Conservation (phyloP, 495 filamentous ascomycete species). For the Monascus purpureus region DNA sequence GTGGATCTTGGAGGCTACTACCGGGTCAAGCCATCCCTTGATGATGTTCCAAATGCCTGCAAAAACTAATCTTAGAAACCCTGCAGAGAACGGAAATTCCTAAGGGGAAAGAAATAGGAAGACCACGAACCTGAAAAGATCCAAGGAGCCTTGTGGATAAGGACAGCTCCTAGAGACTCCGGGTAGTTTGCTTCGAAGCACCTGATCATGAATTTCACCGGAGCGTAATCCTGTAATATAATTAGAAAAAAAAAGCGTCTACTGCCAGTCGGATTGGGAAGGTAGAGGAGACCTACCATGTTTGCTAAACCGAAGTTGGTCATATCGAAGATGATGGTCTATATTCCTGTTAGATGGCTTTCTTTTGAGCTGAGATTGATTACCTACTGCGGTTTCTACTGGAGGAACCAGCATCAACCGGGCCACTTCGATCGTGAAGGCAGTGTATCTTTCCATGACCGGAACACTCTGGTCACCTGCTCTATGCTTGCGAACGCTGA, state of each 20-base stretch:
- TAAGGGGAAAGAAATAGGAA: too few species aligned
- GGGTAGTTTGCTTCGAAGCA: conserved; percentile 99
- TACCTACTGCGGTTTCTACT: conserved; percentile 78
- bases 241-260: conserved; percentile 4
- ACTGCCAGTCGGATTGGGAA: background rate
- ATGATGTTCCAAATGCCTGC: conserved; percentile 78
- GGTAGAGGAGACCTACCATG: conserved; percentile 47
- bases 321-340: conserved; percentile 92
- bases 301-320: conserved; percentile 83
- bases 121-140: conserved; percentile 80
- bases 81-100: too few species aligned
- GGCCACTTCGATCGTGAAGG: conserved; percentile 88
- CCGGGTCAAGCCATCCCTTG: conserved; percentile 91
- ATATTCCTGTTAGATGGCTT: background rate
- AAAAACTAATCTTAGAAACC: conserved; percentile 1
- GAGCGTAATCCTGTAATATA: conserved; percentile 63
- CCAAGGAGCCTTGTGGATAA: conserved; percentile 97
- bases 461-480: conserved; percentile 70
- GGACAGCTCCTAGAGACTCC: conserved; percentile 75
- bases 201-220: conserved; percentile 98
- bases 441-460: conserved; percentile 74
- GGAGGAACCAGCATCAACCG: conserved; percentile 65
- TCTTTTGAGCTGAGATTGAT: conserved; percentile 7
- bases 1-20: conserved; percentile 87
- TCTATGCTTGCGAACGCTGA: conserved; percentile 68